Evolutionary conservation across 2,329 filamentous ascomycete genomes (phyloP), one percentile per base, ranked within the genome.

Genomic region (Pseudocercospora eumusae): DNA sequence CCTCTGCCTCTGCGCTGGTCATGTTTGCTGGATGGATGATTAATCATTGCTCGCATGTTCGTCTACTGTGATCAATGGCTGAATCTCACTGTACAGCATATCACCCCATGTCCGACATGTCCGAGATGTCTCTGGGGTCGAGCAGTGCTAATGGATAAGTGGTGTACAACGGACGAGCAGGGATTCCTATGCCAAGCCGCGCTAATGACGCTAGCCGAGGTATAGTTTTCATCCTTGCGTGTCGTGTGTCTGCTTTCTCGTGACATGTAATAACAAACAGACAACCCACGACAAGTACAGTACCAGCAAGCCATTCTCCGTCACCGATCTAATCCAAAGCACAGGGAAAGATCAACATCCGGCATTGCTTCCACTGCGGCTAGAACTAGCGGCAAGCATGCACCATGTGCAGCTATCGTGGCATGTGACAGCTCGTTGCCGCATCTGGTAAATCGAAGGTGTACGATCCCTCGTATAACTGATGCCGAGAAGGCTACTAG

Each of bases 331-430:
- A 11, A 27, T 50, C 20, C 18, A 6, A 50, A 8, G 20, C 20
- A 23, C 8, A 3, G 21, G 45, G 42, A 21, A 45, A 3, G 45
- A 50, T 50, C 45, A 50, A 6, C 45, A 50, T 50, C 45, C 45
- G 45, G 45, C 45, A 50, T 50, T 50, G 45, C 45, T 50, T 50
- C 45, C 21, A 27, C 20, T 15, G 45, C 45, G 45, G 45, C 45
- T 50, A 50, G 18, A 21, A 21, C 45, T 50, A 50, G 18, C 23
- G 45, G 20, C 45, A 50, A 28, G 45, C 8, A 50, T 50, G 20
- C 45, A 27, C 28, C 28, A 31, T 31, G 28, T 21, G 45, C 11
- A 21, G 21, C 45, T 13, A 23, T 25, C 18, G 21, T 49, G 45
- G 45, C 45, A 49, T 49, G 45, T 49, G 45, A 49, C 21, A 49